Conservation (phyloP, 1,284 basidiomycete species). For the Thecaphora thlaspeos region DNA sequence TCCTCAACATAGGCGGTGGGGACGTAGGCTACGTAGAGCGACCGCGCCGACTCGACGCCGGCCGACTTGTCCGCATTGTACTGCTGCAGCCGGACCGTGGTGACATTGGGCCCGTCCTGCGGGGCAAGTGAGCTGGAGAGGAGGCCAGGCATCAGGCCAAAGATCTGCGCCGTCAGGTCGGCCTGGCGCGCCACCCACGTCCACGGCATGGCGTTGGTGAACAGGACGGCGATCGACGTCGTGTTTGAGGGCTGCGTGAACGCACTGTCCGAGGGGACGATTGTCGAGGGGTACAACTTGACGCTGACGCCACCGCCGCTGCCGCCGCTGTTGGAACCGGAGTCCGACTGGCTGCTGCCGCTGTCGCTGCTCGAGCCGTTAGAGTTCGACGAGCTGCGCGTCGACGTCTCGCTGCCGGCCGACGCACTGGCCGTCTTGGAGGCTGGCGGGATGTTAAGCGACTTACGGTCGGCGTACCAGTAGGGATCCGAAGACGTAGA, state of each 20-base stretch:
- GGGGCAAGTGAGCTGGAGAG: conserved; percentile 27
- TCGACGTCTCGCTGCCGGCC: not conserved
- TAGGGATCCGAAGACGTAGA: conserved; percentile 24
- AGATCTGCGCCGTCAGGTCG: conserved; percentile 52
- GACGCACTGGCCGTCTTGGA: conserved; percentile 11
- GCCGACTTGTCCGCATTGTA: conserved; percentile 9
- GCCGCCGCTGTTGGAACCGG: not conserved
- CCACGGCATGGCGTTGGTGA: conserved; percentile 48
- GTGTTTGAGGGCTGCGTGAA: conserved; percentile 29
- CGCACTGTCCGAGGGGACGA: conserved; percentile 31
- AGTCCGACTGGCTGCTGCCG: conserved; percentile 4
- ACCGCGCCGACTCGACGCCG: conserved; percentile 5
- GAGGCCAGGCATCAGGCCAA: conserved; percentile 53
- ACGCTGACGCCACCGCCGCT: not conserved
- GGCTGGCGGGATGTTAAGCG: conserved; percentile 24
- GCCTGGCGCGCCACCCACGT: conserved; percentile 45
- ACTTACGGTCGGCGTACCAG: conserved; percentile 41
- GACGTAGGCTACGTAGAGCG: conserved; percentile 51
- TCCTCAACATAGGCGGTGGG: conserved; percentile 22
- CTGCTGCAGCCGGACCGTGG: conserved; percentile 38
- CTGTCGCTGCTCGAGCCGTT: conserved; percentile 2
- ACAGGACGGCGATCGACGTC: conserved; percentile 40
- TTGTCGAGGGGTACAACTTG: conserved; percentile 24
- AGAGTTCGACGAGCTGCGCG: not conserved
- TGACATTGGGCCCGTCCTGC: conserved; percentile 24